A percentile compares a stretch with the other conserved stretches of the same genome.
Conservation (phyloP, 768 basidiomycete species). For the Agrocybe chaxingu region DNA sequence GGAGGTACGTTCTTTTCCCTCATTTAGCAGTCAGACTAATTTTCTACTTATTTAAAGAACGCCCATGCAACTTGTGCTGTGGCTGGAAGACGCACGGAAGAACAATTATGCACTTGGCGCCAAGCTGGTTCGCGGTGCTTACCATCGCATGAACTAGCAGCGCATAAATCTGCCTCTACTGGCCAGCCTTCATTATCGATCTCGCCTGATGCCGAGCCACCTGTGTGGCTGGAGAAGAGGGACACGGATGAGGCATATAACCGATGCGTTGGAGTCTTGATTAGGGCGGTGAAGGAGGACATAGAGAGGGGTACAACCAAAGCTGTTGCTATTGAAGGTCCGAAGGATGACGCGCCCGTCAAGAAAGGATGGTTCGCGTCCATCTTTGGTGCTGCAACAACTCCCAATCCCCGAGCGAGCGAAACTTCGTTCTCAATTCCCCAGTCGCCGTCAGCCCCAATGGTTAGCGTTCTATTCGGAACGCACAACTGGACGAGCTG, state of each 20-base stretch:
- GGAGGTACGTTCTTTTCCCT: constrained; percentile 42
- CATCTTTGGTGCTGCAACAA: constrained; percentile 7
- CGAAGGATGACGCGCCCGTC: neutral
- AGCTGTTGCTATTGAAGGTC: neutral
- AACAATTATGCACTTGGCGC: constrained; percentile 78
- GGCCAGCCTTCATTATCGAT: constrained; percentile 37
- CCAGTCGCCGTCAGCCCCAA: constrained; percentile 5
- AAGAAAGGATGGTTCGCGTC: constrained; percentile 6
- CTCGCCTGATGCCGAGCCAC: constrained; percentile 55
- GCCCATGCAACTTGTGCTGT: constrained; percentile 61
- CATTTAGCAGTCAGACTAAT: neutral
- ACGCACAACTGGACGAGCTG: constrained; percentile 83
- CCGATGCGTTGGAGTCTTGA: constrained; percentile 51
- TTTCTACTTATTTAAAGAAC: constrained; percentile 40
- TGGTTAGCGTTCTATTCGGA: constrained; percentile 74
- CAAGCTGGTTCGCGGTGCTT: constrained; percentile 92
- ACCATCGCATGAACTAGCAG: constrained; percentile 73
- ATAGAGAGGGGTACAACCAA: constrained; percentile 20
- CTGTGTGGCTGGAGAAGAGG: constrained; percentile 65
- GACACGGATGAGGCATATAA: constrained; percentile 79
- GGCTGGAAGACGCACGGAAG: constrained; percentile 60
- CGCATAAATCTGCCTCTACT: constrained; percentile 30
- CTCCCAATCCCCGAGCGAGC: neutral
- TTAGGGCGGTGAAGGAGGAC: constrained; percentile 54
- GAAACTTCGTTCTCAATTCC: neutral